Conservation (phyloP, 805 yeast genomes). For the Brettanomyces nanus region DNA sequence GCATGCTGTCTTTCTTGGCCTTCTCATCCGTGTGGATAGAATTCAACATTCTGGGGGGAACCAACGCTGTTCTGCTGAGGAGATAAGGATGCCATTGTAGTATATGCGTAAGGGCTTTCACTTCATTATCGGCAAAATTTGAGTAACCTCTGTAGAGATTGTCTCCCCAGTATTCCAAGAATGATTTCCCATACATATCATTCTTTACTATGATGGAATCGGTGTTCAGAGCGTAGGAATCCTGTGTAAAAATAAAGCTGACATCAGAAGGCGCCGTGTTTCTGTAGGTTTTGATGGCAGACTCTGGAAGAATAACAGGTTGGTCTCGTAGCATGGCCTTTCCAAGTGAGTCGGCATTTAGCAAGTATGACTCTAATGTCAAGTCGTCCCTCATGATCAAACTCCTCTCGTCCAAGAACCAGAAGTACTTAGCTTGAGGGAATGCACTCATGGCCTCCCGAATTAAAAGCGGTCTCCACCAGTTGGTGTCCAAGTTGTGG, state of each 20-base stretch:
- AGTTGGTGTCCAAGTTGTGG: constrained; percentile 35
- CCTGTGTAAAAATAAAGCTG: constrained; percentile 62
- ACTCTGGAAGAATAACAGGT: constrained; percentile 65
- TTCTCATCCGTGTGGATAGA: constrained; percentile 23
- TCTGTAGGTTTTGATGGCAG: constrained; percentile 61
- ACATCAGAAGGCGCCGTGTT: constrained; percentile 47
- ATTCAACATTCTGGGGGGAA: constrained; percentile 53
- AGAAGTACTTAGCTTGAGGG: constrained; percentile 84
- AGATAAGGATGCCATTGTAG: constrained; percentile 92
- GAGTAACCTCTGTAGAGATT: constrained; percentile 58
- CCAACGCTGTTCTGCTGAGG: constrained; percentile 62
- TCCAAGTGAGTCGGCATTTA: constrained; percentile 53
- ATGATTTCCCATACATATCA: constrained; percentile 52
- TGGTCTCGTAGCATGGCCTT: constrained; percentile 59
- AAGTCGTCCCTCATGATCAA: constrained; percentile 65
- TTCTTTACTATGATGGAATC: constrained; percentile 67
- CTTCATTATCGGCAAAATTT: constrained; percentile 52
- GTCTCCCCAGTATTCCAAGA: constrained; percentile 77
- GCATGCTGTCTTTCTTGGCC: constrained; percentile 21
- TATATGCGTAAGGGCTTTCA: constrained; percentile 73
- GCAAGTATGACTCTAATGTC: constrained; percentile 50
- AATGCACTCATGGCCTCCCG: constrained; percentile 91
- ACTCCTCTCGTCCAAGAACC: constrained; percentile 79
- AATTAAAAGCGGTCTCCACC: constrained; percentile 58
- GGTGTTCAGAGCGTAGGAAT: constrained; percentile 53